These are phyloP conservation scores for Lipomyces starkeyi DNA, from an alignment of 805 yeast genomes.

Conservation along the genomic window DNA sequence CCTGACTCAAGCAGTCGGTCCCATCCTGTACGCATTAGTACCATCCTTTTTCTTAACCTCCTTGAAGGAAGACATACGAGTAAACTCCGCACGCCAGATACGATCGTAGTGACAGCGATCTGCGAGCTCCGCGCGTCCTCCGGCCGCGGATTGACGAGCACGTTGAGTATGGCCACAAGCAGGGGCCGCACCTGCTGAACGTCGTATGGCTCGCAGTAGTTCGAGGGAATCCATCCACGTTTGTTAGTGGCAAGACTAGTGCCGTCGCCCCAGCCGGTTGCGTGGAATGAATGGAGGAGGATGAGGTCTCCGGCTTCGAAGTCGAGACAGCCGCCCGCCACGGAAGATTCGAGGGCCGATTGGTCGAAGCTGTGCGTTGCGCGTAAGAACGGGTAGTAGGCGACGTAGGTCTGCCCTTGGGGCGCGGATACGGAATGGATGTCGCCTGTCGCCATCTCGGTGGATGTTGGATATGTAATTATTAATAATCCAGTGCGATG, in stretches of 20 bases:
- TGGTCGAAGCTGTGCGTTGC: constrained; percentile 21
- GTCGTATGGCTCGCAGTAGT: constrained; percentile 50
- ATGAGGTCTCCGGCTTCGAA: constrained; percentile 48
- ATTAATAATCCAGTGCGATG: background rate
- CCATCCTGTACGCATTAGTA: constrained; percentile 35
- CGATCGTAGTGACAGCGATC: constrained; percentile 47
- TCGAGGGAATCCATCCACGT: constrained; percentile 54
- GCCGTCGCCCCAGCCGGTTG: constrained; percentile 55
- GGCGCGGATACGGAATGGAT: background rate
- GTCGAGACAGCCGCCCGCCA: constrained; percentile 14
- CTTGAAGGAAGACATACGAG: constrained; percentile 30
- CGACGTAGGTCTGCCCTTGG: constrained; percentile 1
- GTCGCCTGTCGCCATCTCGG: background rate
- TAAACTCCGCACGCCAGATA: constrained; percentile 49
- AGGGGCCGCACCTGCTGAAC: constrained; percentile 46
- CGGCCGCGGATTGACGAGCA: constrained; percentile 44
- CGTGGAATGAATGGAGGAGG: constrained; percentile 48
- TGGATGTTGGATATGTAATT: background rate
- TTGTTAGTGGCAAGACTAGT: constrained; percentile 46
- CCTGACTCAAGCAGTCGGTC: constrained; percentile 47
- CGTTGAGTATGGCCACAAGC: constrained; percentile 46
- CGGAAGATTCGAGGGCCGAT: background rate
- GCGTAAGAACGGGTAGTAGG: constrained; percentile 29
- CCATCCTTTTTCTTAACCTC: background rate
- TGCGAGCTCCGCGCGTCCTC: constrained; percentile 42